phyloP scores from a whole-genome alignment of 352 stramenopile species.

The Pythium scleroteichum region DNA sequence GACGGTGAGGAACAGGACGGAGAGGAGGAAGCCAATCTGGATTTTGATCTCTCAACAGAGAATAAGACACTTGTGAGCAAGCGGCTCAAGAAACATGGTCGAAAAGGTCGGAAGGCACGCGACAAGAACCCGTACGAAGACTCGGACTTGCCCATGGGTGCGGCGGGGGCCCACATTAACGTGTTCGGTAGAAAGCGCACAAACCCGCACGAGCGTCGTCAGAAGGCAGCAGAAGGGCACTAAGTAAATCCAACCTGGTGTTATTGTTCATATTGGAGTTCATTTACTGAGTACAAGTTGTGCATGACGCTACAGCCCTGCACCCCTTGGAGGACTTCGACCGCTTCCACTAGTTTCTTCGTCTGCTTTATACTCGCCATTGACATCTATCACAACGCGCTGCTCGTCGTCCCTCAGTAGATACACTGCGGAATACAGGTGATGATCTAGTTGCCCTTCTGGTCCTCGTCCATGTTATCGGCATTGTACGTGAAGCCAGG shows the following conservation, averaged over 20 bases:
- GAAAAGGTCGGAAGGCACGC: slow-evolving; percentile 95
- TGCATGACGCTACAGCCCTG: background rate
- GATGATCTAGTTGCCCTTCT: slow-evolving; percentile 72
- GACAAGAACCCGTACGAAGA: slow-evolving; percentile 98
- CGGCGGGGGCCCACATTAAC: slow-evolving; percentile 63
- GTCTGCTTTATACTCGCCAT: slow-evolving; percentile 29
- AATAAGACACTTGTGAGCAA: slow-evolving; percentile 79
- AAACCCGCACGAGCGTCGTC: slow-evolving; percentile 47
- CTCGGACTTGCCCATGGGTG: slow-evolving; percentile 62
- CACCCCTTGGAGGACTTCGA: slow-evolving; percentile 6
- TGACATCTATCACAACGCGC: slow-evolving; percentile 28
- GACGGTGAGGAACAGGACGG: slow-evolving; percentile 20
- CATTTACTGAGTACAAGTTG: background rate
- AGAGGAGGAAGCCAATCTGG: slow-evolving; percentile 38
- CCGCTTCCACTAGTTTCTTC: slow-evolving; percentile 8
- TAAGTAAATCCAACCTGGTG: background rate
- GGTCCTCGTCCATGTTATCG: slow-evolving; percentile 85
- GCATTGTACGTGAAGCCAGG: slow-evolving; percentile 90
- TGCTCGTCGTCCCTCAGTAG: slow-evolving; percentile 8
- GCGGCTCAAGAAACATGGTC: slow-evolving; percentile 92
- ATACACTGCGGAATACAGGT: slow-evolving; percentile 21
- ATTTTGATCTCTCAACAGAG: slow-evolving; percentile 74
- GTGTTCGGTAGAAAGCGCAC: slow-evolving; percentile 74
- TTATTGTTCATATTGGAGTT: slow-evolving; percentile 3
- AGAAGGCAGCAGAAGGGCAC: slow-evolving; percentile 16